phyloP scores from a whole-genome alignment of 2,329 filamentous ascomycete species.

The Sporothrix phasma region DNA sequence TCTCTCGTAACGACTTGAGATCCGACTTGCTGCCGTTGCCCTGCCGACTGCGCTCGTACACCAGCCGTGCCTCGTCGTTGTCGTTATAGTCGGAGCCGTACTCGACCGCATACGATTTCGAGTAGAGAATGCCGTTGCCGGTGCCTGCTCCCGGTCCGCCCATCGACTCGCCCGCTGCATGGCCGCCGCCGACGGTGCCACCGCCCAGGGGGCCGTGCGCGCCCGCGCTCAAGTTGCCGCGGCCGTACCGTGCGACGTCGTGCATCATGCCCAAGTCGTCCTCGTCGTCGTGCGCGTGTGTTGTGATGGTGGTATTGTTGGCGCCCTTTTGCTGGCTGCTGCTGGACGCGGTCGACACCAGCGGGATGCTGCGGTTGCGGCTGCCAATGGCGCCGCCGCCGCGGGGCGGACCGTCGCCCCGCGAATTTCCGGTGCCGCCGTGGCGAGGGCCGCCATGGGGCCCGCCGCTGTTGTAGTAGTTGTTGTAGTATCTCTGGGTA shows the following conservation, averaged over 20 bases:
- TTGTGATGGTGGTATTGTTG: conserved; percentile 12
- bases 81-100: conserved; percentile 17
- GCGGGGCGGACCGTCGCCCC: neutral
- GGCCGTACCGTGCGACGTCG: neutral
- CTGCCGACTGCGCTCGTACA: conserved; percentile 3
- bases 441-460: neutral
- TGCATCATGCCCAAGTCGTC: neutral
- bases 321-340: conserved; percentile 7
- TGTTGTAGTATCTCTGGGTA: conserved; percentile 10
- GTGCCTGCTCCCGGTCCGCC: neutral
- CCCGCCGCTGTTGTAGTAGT: neutral
- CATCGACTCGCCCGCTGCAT: neutral
- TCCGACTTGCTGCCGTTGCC: conserved; percentile 9
- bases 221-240: neutral
- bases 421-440: neutral
- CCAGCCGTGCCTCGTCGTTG: conserved; percentile 16
- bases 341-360: conserved; percentile 7
- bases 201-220: neutral
- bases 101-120: conserved; percentile 17
- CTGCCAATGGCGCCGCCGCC: neutral
- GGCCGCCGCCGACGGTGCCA: neutral
- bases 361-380: conserved; percentile 11
- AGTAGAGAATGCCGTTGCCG: conserved; percentile 16
- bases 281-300: neutral
- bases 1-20: conserved; percentile 8